Evolutionary conservation across 2,329 filamentous ascomycete genomes (phyloP).

Genomic region (Neonectria hederae): DNA sequence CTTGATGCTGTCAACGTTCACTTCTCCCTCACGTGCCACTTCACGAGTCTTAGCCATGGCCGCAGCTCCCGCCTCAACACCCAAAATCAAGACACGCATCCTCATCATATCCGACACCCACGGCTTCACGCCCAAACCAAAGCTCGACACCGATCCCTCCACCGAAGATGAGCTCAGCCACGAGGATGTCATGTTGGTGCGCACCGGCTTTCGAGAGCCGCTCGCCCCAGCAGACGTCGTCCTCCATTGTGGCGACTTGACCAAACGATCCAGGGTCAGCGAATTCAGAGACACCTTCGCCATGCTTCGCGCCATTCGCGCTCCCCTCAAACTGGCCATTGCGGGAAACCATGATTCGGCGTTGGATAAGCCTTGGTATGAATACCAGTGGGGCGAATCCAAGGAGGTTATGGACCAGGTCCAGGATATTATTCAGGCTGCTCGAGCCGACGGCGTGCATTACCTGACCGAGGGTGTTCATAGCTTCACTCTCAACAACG

Average conservation of each 20-base stretch:
- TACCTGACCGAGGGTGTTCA: conserved; percentile 61
- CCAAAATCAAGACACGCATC: conserved; percentile 48
- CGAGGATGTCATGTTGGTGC: conserved; percentile 18
- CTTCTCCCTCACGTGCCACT: background rate
- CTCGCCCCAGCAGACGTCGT: conserved; percentile 55
- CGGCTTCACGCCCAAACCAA: conserved; percentile 34
- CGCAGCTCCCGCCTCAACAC: conserved; percentile 43
- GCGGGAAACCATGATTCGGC: conserved; percentile 65
- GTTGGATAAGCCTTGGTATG: conserved; percentile 46
- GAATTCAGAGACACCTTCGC: conserved; percentile 55
- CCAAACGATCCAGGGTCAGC: conserved; percentile 50
- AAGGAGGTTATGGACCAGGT: conserved; percentile 45
- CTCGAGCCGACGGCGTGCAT: conserved; percentile 51
- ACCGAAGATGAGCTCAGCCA: conserved; percentile 40
- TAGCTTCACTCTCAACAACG: conserved; percentile 58
- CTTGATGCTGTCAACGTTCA: background rate
- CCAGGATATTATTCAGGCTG: conserved; percentile 50
- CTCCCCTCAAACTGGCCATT: conserved; percentile 63
- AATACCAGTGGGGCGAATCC: conserved; percentile 12
- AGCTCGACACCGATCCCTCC: conserved; percentile 21
- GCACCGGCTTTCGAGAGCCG: conserved; percentile 45
- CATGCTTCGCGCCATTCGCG: conserved; percentile 54
- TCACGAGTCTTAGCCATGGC: conserved; percentile 51
- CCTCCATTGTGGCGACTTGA: conserved; percentile 64
- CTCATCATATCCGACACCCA: conserved; percentile 54